Evolutionary conservation across 108 stramenopile species (phyloP).

Genomic region (Hondaea fermentalgiana): DNA sequence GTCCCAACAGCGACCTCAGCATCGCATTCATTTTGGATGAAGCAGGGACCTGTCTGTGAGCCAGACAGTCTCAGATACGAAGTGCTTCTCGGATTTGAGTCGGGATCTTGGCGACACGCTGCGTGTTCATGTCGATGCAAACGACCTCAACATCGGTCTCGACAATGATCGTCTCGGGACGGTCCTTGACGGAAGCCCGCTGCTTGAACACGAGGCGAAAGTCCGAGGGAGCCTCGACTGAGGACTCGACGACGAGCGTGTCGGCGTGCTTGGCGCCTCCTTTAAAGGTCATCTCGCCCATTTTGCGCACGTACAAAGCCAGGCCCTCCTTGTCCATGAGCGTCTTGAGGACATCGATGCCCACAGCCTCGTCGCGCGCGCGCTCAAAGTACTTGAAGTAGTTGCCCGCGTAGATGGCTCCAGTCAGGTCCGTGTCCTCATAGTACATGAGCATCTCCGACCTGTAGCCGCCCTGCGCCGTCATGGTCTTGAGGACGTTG

Average conservation of each 20-base stretch:
- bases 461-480: background rate
- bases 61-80: background rate
- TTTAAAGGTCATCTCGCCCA: background rate
- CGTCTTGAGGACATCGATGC: background rate
- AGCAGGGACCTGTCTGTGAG: background rate
- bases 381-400: constrained; percentile 10
- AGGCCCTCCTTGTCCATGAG: background rate
- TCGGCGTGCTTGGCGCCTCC: background rate
- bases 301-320: background rate
- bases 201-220: background rate
- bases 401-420: background rate
- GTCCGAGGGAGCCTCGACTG: background rate
- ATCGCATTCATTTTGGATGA: background rate
- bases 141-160: background rate
- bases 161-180: background rate
- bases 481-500: background rate
- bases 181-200: background rate
- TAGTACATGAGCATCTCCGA: background rate
- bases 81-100: background rate
- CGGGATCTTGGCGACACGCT: background rate
- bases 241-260: background rate
- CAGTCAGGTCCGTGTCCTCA: background rate
- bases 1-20: background rate
- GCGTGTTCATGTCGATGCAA: background rate
- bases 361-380: background rate